Evolutionary conservation across 306 rosid genomes (phyloP).

Genomic region (Luffa aegyptiaca): DNA sequence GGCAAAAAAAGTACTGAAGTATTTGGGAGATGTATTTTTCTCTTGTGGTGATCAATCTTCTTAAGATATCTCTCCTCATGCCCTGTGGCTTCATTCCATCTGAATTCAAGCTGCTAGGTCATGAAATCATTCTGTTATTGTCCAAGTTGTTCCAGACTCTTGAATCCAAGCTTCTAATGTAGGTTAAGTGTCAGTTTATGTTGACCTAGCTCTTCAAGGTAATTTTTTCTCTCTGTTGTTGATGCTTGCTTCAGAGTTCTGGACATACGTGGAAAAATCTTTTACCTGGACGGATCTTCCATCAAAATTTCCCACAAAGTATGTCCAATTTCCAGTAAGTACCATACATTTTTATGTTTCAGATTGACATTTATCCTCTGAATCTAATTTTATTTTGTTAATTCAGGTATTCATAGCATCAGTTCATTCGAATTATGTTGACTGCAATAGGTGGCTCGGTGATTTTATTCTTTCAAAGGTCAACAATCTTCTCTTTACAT

Average conservation of each 20-base stretch:
- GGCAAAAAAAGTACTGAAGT: not conserved
- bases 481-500: conserved; percentile 10
- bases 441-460: conserved; percentile 98
- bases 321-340: conserved; percentile 92
- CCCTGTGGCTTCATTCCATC: not conserved
- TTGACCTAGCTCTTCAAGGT: not conserved
- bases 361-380: conserved; percentile 9
- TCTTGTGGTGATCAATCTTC: not conserved
- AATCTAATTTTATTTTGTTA: not conserved
- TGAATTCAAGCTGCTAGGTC: not conserved
- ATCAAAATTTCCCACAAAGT: conserved; percentile 94
- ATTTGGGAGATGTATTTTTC: not conserved
- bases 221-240: not conserved
- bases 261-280: conserved; percentile 86
- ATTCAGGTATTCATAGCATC: conserved; percentile 73
- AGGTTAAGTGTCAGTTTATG: not conserved
- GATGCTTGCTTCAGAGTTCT: conserved; percentile 58
- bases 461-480: conserved; percentile 96
- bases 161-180: not conserved
- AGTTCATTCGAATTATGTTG: conserved; percentile 85
- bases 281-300: conserved; percentile 95
- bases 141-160: not conserved
- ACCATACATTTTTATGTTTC: conserved; percentile 7
- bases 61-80: not conserved
- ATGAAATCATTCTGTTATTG: not conserved